A percentile compares a stretch with the other conserved stretches of the same genome.
phyloP scores from a whole-genome alignment of 768 basidiomycete species.

The Hypholoma fasciculare region DNA sequence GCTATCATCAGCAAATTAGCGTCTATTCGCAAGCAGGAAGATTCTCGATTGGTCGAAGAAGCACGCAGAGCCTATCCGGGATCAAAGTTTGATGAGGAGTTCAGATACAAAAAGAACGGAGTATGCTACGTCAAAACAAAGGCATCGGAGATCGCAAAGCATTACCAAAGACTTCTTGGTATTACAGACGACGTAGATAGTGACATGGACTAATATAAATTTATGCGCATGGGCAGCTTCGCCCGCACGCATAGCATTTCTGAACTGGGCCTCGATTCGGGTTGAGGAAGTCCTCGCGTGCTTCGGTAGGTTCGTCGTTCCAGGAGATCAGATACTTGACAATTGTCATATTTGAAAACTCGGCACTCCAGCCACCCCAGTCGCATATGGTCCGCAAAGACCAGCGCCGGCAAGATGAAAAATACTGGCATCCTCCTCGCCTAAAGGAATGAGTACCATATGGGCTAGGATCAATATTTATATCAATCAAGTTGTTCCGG shows the following conservation, averaged over 20 bases:
- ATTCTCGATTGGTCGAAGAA: neutral
- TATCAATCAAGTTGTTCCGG: slow-evolving; percentile 37
- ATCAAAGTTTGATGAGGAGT: neutral
- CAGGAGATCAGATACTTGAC: slow-evolving; percentile 40
- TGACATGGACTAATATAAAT: neutral
- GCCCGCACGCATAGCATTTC: neutral
- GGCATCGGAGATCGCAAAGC: neutral
- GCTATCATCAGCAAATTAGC: neutral
- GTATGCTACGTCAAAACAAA: neutral
- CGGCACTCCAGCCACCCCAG: slow-evolving; percentile 45
- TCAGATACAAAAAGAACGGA: neutral
- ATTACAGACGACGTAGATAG: neutral
- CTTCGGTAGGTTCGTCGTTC: slow-evolving; percentile 31
- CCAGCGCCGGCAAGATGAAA: slow-evolving; percentile 31
- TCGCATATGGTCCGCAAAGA: slow-evolving; percentile 36
- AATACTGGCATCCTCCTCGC: slow-evolving; percentile 35
- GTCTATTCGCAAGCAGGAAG: neutral
- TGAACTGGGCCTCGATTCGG: slow-evolving; percentile 18
- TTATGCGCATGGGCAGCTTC: neutral
- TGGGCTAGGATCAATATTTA: slow-evolving; percentile 30
- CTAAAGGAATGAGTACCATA: slow-evolving; percentile 42
- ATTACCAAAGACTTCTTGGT: neutral
- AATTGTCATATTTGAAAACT: slow-evolving; percentile 37
- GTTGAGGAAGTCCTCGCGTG: slow-evolving; percentile 35
- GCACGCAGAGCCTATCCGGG: neutral